phyloP scores from a whole-genome alignment of 2,329 filamentous ascomycete species.

The Elsinoe arachidis region DNA sequence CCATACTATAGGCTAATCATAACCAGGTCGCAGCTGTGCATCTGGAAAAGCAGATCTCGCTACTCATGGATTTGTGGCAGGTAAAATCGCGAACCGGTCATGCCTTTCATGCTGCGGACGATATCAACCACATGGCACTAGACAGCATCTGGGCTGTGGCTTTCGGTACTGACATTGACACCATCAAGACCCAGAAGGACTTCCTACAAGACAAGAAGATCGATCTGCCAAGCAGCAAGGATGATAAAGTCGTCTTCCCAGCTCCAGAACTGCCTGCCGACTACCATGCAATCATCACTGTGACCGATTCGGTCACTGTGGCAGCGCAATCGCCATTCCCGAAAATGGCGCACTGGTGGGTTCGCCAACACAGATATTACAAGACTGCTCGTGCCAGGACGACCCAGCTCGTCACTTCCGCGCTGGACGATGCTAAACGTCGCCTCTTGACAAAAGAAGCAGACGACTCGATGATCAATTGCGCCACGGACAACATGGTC shows the following conservation, averaged over 20 bases:
- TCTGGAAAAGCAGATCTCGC: slow-evolving; percentile 20
- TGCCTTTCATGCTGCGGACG: slow-evolving; percentile 28
- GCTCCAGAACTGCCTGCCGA: slow-evolving; percentile 18
- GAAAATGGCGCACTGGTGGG: slow-evolving; percentile 20
- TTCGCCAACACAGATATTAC: slow-evolving; percentile 10
- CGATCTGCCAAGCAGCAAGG: slow-evolving; percentile 4
- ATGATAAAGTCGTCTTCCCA: slow-evolving; percentile 18
- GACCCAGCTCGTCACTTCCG: slow-evolving; percentile 26
- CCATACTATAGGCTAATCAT: not conserved
- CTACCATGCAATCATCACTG: slow-evolving; percentile 20
- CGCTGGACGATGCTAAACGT: slow-evolving; percentile 27
- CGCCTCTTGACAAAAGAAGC: slow-evolving; percentile 20
- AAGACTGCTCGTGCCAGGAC: slow-evolving; percentile 17
- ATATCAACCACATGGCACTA: slow-evolving; percentile 30
- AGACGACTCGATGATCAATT: slow-evolving; percentile 15
- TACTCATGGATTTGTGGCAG: slow-evolving; percentile 27
- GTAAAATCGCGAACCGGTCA: slow-evolving; percentile 23
- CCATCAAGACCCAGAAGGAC: slow-evolving; percentile 18
- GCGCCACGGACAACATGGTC: slow-evolving; percentile 31
- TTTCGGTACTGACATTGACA: slow-evolving; percentile 28
- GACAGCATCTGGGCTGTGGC: slow-evolving; percentile 34
- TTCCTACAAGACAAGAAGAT: slow-evolving; percentile 15
- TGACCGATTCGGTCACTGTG: slow-evolving; percentile 20
- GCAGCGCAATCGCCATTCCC: slow-evolving; percentile 21
- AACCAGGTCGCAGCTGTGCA: slow-evolving; percentile 21